Evolutionary conservation across 306 rosid species (phyloP), one percentile per base, ranked within the genome.

Genomic region (Fragaria ananassa): DNA sequence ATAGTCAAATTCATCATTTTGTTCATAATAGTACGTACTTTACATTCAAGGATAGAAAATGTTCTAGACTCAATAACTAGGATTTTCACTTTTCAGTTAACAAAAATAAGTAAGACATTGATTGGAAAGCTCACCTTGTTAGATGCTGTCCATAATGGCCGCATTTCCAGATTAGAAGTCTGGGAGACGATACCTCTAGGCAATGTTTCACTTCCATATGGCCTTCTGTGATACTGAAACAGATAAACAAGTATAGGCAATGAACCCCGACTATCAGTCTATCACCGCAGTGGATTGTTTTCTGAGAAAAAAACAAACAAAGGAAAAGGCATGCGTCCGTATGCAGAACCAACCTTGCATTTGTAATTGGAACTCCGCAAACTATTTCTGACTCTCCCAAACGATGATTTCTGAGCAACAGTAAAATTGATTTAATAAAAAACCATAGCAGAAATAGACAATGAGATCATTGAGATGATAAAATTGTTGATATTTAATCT

Each of bases 181-280:
- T 71, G 50, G 57, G 86, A 65, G 45, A 95, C 79, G 79, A 95
- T 88, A 45, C 93, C 98, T 74, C 58, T 69, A 62, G 98, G 98
- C 75, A 95, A 87, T 45, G 90, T 83, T 81, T 90, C 92, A 54
- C 96, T 90, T 78, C 97, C 98, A 58, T 21, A 71, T 70, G 96
- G 95, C 82, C 87, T 84, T 85, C 87, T 81, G 62, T 83, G 86
- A 65, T 84, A 84, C 97, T 89, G 85, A 81, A 82, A 87, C 73
- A 79, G 62, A 82, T 61, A 82, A 80, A 86, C 70, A 83, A 56
- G 29, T 51, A 74, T 66, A 77, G 82, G 83, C 57, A 73, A 66
- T 17, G 70, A 80, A 74, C 2, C 64, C 29, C 14, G 71, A 66
- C 44, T 50, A 8, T 8, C 45, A 42, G 45, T 42, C 44, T 7